A percentile compares a stretch with the other conserved stretches of the same genome.
These are phyloP conservation scores for Lasiodiplodia citricola DNA, from an alignment of 2,329 filamentous ascomycete genomes.

Conservation along the genomic window DNA sequence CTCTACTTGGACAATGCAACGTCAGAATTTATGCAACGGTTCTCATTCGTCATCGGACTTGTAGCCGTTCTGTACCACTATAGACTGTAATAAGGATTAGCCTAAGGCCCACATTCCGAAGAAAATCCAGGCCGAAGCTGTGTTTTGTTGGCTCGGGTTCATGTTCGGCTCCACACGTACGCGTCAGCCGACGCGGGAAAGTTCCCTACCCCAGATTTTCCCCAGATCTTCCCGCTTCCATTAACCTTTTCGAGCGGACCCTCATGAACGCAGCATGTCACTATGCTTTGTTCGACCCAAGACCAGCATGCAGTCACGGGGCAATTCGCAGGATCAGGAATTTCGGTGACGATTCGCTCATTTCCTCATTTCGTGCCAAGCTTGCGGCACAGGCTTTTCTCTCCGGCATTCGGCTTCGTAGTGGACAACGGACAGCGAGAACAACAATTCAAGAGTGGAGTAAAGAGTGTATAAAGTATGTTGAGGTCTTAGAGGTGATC, in stretches of 20 bases:
- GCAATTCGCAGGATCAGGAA: not conserved
- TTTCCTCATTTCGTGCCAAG: not conserved
- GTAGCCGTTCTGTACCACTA: too few relatives aligned
- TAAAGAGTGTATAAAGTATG: not conserved
- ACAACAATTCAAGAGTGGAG: not conserved
- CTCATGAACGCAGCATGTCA: not conserved
- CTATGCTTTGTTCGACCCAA: not conserved
- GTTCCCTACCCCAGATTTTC: conserved; percentile 14
- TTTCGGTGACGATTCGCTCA: not conserved
- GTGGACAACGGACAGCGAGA: not conserved
- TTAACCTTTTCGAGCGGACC: not conserved
- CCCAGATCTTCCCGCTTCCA: not conserved
- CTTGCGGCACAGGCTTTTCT: not conserved
- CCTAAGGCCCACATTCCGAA: not conserved
- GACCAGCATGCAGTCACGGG: not conserved
- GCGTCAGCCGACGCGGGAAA: conserved; percentile 16
- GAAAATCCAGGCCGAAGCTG: not conserved
- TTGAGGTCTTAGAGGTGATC: not conserved
- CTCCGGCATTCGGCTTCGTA: not conserved
- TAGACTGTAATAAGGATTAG: not conserved
- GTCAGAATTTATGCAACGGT: too few relatives aligned
- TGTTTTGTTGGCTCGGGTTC: not conserved
- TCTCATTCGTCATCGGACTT: too few relatives aligned
- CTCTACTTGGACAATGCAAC: too few relatives aligned
- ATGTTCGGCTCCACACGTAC: conserved; percentile 17